Evolutionary conservation across 768 basidiomycete genomes (phyloP).

Genomic region (Kwoniella sp.): DNA sequence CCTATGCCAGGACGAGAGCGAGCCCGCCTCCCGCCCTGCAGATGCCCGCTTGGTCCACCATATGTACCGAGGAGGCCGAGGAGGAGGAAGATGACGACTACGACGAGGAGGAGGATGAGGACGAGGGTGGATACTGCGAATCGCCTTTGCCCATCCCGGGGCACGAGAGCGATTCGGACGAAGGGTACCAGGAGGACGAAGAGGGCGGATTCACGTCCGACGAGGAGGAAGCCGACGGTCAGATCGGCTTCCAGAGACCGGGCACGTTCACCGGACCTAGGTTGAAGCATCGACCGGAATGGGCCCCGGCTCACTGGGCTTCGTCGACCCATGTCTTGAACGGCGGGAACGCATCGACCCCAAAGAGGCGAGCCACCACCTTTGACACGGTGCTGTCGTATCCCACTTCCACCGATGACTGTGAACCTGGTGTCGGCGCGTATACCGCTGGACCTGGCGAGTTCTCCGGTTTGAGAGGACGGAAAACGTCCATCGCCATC

Average conservation of each 20-base stretch:
- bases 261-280: not conserved
- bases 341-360: slow-evolving; percentile 1
- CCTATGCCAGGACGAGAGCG: not conserved
- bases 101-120: slow-evolving; percentile 6
- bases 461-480: not conserved
- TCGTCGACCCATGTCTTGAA: not conserved
- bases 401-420: slow-evolving; percentile 13
- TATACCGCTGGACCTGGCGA: not conserved
- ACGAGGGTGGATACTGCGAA: slow-evolving; percentile 2
- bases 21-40: not conserved
- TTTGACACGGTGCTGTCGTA: not conserved
- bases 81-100: not conserved
- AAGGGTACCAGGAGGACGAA: slow-evolving; percentile 16
- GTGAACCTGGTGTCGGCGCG: too few species aligned
- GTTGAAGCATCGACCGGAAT: slow-evolving; percentile 1
- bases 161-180: slow-evolving; percentile 15
- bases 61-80: not conserved
- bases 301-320: not conserved
- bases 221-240: slow-evolving; percentile 7
- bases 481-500: slow-evolving; percentile 13
- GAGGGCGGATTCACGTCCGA: slow-evolving; percentile 18
- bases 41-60: slow-evolving; percentile 1
- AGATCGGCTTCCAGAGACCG: not conserved
- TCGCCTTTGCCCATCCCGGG: slow-evolving; percentile 18
- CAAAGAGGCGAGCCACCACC: not conserved